Percentiles rank a stretch among this genome's conserved stretches.
These are phyloP conservation scores for Colletotrichum sp. DNA, from an alignment of 2,329 filamentous ascomycete species.

Conservation along the genomic window DNA sequence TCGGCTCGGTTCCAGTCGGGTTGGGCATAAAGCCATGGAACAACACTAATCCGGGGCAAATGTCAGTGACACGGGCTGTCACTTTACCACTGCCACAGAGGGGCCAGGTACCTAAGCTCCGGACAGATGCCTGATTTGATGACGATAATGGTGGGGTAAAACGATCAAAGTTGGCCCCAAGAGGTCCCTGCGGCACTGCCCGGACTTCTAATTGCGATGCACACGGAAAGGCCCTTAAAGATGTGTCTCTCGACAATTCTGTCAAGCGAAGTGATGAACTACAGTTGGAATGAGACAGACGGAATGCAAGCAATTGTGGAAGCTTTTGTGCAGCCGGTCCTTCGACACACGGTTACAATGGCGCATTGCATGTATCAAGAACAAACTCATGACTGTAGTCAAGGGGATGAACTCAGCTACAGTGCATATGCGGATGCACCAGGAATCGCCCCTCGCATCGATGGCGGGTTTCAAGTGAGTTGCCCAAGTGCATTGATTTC, in stretches of 20 bases:
- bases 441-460: not conserved
- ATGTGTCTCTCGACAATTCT: not conserved
- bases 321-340: not conserved
- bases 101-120: not conserved
- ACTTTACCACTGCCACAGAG: not conserved
- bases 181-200: conserved; percentile 1
- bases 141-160: conserved; percentile 21
- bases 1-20: not conserved
- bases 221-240: not conserved
- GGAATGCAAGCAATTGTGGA: not conserved
- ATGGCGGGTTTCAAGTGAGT: not conserved
- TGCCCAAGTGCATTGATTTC: not conserved
- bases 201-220: not conserved
- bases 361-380: not conserved
- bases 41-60: conserved; percentile 18
- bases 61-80: not conserved
- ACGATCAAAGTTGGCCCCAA: not conserved
- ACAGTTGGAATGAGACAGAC: not conserved
- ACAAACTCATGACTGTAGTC: not conserved
- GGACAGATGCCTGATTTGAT: not conserved
- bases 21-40: conserved; percentile 16
- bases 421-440: not conserved
- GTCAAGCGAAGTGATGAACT: not conserved
- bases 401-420: not conserved
- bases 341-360: not conserved